Evolutionary conservation across 129 eudicot species (phyloP).

Genomic region (Daucus carota): DH1_v3.0 NC_030385.2:1524501-1525000

Average conservation of each 20-base stretch:
- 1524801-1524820: too few species aligned
- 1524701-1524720: conserved; percentile 60
- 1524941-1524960: too few species aligned
- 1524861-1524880: background rate
- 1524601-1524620: background rate
- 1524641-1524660: too few species aligned
- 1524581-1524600: conserved; percentile 30
- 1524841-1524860: too few species aligned
- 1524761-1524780: too few species aligned
- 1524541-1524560: conserved; percentile 62
- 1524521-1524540: conserved; percentile 65
- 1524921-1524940: background rate
- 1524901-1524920: background rate
- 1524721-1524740: conserved; percentile 15
- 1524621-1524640: background rate
- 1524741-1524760: too few species aligned
- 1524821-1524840: too few species aligned
- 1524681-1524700: conserved; percentile 49
- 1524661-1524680: conserved; percentile 81
- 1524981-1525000: too few species aligned
- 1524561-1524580: conserved; percentile 69
- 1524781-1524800: background rate
- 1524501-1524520: conserved; percentile 32
- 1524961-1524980: too few species aligned
- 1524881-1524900: too few species aligned